Evolutionary conservation across 495 filamentous ascomycete species (phyloP).

Genomic region (Penicillium mononematosum): DNA sequence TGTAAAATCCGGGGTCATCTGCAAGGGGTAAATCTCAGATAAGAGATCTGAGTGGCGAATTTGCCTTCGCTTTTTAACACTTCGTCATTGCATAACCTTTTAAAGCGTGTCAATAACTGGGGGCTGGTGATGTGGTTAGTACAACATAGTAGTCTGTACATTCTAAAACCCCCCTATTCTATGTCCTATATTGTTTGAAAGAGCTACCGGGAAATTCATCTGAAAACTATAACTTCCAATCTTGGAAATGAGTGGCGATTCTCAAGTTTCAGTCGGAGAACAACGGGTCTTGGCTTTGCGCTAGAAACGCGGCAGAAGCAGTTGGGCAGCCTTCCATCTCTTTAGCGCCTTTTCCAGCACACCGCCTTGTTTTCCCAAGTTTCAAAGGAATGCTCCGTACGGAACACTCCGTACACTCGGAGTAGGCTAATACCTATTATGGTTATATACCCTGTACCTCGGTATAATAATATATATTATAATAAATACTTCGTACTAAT

Average conservation of each 20-base stretch:
- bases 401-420: no score
- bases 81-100: not conserved
- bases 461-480: not conserved
- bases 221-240: no score
- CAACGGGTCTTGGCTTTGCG: constrained; percentile 35
- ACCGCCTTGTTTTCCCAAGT: not conserved
- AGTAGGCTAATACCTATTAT: not conserved
- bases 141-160: no score
- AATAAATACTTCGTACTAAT: not conserved
- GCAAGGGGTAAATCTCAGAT: constrained; percentile 27
- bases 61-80: constrained; percentile 1
- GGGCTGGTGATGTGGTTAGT: no score
- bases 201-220: constrained; percentile 8
- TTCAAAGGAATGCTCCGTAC: not conserved
- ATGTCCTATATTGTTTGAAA: not conserved
- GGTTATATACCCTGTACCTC: not conserved
- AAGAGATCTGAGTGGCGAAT: constrained; percentile 20
- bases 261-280: constrained; percentile 23
- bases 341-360: not conserved
- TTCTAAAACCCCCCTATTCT: not conserved
- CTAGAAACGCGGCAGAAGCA: constrained; percentile 41
- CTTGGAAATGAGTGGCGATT: not conserved
- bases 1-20: constrained; percentile 30
- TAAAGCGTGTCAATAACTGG: not conserved
- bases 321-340: constrained; percentile 13